Percentiles rank a stretch among this genome's conserved stretches.
Evolutionary conservation across 441 rosid species (phyloP).

Genomic region (Adansonia rubrostipa): DNA sequence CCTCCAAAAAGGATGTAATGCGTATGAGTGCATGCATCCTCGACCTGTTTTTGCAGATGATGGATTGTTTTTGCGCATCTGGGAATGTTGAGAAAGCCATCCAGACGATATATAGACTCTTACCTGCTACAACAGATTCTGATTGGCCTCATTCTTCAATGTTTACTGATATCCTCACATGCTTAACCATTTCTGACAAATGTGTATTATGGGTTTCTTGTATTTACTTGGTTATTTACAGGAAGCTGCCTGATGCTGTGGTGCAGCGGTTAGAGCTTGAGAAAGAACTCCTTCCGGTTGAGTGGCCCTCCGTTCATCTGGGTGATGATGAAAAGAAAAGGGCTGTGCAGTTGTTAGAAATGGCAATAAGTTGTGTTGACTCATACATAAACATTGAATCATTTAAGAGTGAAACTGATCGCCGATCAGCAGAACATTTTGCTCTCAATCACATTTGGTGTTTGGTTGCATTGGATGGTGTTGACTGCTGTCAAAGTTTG

Average conservation of each 20-base stretch:
- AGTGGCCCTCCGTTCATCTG: conserved; percentile 67
- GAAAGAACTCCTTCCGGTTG: conserved; percentile 62
- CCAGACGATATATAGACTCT: conserved; percentile 52
- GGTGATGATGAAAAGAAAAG: conserved; percentile 53
- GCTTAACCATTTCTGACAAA: conserved; percentile 89
- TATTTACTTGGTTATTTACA: conserved; percentile 93
- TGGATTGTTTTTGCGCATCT: conserved; percentile 76
- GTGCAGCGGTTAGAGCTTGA: conserved; percentile 64
- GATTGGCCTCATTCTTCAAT: conserved; percentile 63
- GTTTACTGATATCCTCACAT: conserved; percentile 80
- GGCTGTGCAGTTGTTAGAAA: conserved; percentile 51
- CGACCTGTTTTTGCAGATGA: conserved; percentile 90
- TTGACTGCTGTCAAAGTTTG: conserved; percentile 48
- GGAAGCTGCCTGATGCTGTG: conserved; percentile 76
- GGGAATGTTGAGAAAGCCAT: conserved; percentile 71
- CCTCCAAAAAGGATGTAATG: conserved; percentile 43
- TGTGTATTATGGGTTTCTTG: conserved; percentile 99
- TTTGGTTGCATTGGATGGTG: conserved; percentile 57
- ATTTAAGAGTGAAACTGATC: conserved; percentile 32
- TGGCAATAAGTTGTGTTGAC: conserved; percentile 48
- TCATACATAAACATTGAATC: conserved; percentile 32
- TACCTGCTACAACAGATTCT: conserved; percentile 49
- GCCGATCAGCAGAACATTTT: conserved; percentile 50
- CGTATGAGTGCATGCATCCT: conserved; percentile 80
- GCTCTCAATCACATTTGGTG: conserved; percentile 69